Evolutionary conservation across 768 basidiomycete genomes (phyloP).

Genomic region (Strobilomyces echinocephalus): DNA sequence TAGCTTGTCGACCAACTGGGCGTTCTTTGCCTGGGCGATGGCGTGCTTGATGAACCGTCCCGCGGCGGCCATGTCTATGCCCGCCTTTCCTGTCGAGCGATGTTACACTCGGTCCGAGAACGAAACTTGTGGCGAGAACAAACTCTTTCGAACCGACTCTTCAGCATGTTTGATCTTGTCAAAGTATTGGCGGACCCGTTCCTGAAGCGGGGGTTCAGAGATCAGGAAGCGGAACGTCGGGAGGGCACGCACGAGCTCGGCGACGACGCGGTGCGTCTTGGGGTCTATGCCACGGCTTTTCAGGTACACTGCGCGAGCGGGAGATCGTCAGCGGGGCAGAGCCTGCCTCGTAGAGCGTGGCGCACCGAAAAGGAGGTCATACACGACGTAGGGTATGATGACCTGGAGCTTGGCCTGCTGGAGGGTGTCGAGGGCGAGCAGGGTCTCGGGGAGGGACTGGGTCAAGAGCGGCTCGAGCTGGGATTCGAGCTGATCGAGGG

Average conservation of each 20-base stretch:
- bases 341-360: not conserved
- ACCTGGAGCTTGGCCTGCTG: constrained; percentile 82
- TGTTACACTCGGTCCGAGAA: not conserved
- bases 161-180: constrained; percentile 76
- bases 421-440: constrained; percentile 60
- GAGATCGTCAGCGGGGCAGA: not conserved
- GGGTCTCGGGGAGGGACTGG: constrained; percentile 62
- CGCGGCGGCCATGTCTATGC: constrained; percentile 77
- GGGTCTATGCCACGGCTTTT: constrained; percentile 79
- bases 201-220: constrained; percentile 35
- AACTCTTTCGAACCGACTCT: constrained; percentile 50
- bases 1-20: constrained; percentile 31
- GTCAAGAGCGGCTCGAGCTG: constrained; percentile 63
- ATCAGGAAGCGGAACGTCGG: not conserved
- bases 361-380: constrained; percentile 81
- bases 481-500: constrained; percentile 67
- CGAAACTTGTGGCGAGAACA: not conserved
- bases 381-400: constrained; percentile 73
- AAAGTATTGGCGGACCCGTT: constrained; percentile 75
- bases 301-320: constrained; percentile 57
- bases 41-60: constrained; percentile 81
- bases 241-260: constrained; percentile 41
- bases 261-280: constrained; percentile 67
- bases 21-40: constrained; percentile 55
- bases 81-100: constrained; percentile 32